Evolutionary conservation across 495 filamentous ascomycete species (phyloP).

Genomic region (Glutinoglossum americanum): DNA sequence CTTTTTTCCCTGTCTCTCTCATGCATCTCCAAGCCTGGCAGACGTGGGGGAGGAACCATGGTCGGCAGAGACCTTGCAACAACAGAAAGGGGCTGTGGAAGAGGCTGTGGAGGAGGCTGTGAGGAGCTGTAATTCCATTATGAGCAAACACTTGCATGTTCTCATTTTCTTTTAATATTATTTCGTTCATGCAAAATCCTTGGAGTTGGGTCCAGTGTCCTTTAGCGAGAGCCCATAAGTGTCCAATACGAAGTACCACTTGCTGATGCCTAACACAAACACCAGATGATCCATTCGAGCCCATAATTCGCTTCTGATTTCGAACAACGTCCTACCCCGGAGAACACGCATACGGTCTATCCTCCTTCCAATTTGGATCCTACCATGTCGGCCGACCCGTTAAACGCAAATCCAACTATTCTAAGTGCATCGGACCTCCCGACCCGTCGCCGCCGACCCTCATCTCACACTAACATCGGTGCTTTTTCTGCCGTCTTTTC

Average conservation of each 20-base stretch:
- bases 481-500: constrained; percentile 24
- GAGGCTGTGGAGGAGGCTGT: background rate
- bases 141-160: background rate
- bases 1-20: background rate
- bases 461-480: constrained; percentile 15
- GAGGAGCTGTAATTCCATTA: too few relatives aligned
- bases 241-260: background rate
- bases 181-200: background rate
- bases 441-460: constrained; percentile 37
- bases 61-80: background rate
- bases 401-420: constrained; percentile 92
- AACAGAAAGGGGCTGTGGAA: background rate
- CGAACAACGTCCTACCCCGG: background rate
- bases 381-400: constrained; percentile 29
- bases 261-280: background rate
- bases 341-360: too few relatives aligned
- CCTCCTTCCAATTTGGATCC: background rate
- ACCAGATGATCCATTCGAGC: background rate
- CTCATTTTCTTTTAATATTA: background rate
- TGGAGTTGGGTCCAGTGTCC: background rate
- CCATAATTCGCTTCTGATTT: too few relatives aligned
- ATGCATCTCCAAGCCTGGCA: background rate
- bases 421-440: constrained; percentile 78
- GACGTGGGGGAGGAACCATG: background rate
- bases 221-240: background rate